These are phyloP conservation scores for Phytomonas sp. DNA, from an alignment of 208 protist genomes.

Conservation along the genomic window DNA sequence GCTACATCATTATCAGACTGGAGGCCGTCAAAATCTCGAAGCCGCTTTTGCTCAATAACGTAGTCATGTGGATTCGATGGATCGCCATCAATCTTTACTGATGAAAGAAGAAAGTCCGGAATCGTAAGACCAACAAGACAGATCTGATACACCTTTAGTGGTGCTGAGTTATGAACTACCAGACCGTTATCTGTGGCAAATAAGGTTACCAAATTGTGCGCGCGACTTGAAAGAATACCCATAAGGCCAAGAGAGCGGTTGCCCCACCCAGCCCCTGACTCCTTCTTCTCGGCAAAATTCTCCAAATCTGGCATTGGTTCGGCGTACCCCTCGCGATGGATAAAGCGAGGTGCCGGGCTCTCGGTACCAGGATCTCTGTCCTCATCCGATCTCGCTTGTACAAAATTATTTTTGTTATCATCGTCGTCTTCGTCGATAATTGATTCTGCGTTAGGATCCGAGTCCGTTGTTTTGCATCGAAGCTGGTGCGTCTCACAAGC, in stretches of 20 bases:
- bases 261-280: background rate
- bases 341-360: conserved; percentile 11
- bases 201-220: conserved; percentile 82
- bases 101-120: conserved; percentile 86
- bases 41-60: conserved; percentile 83
- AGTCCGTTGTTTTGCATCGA: conserved; percentile 11
- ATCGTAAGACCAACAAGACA: conserved; percentile 88
- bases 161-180: conserved; percentile 73
- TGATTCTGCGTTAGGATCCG: conserved; percentile 4
- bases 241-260: conserved; percentile 43
- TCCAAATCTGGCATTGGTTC: conserved; percentile 77
- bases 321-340: conserved; percentile 37
- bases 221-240: conserved; percentile 47
- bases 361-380: conserved; percentile 1
- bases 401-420: conserved; percentile 4
- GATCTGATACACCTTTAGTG: conserved; percentile 75
- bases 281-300: conserved; percentile 61
- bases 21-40: conserved; percentile 92
- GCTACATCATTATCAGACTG: conserved; percentile 80
- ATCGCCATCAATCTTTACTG: conserved; percentile 75
- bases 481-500: conserved; percentile 83
- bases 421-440: background rate
- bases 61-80: conserved; percentile 75
- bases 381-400: background rate
- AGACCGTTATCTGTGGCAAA: conserved; percentile 77